Percentiles rank a stretch among this genome's conserved stretches.
These are phyloP conservation scores for Hordeum pubiflorum DNA, from an alignment of 202 grass and related monocot genomes.

Conservation along the genomic window DNA sequence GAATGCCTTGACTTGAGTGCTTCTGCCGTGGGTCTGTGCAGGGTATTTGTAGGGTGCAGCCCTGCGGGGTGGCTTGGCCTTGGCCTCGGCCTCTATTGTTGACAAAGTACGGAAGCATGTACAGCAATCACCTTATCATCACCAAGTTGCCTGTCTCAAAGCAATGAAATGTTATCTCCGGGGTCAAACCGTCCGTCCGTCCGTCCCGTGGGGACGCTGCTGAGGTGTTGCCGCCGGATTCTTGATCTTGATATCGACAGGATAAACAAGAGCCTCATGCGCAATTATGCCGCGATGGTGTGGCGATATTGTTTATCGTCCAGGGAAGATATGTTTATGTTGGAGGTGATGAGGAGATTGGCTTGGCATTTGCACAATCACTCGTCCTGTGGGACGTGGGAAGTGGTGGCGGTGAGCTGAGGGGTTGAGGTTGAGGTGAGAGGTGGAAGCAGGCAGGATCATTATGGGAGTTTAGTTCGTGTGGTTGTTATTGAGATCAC, in stretches of 20 bases:
- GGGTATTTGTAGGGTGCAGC: slow-evolving; percentile 43
- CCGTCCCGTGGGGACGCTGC: slow-evolving; percentile 17
- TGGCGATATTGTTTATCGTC: slow-evolving; percentile 30
- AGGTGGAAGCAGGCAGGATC: slow-evolving; percentile 7
- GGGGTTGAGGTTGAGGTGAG: slow-evolving; percentile 1
- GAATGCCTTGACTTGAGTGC: slow-evolving; percentile 16
- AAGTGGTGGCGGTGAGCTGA: slow-evolving; percentile 33
- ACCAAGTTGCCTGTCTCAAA: slow-evolving; percentile 18
- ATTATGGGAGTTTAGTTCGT: slow-evolving; percentile 4
- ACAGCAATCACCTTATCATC: slow-evolving; percentile 18
- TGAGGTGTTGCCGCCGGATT: slow-evolving; percentile 36
- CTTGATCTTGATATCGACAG: slow-evolving; percentile 39
- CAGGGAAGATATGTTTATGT: slow-evolving; percentile 34
- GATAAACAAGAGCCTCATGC: slow-evolving; percentile 40
- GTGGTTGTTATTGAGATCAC: slow-evolving; percentile 11
- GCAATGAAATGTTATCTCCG: slow-evolving; percentile 23
- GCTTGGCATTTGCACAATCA: slow-evolving; percentile 37
- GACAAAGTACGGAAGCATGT: slow-evolving; percentile 17
- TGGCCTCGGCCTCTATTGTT: slow-evolving; percentile 18
- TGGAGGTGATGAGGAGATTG: slow-evolving; percentile 3
- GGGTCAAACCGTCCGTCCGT: slow-evolving; percentile 20
- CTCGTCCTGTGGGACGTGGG: slow-evolving; percentile 37
- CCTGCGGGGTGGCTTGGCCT: neutral
- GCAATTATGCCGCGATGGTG: slow-evolving; percentile 34
- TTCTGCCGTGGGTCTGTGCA: slow-evolving; percentile 12